These are phyloP conservation scores for Nidula niveotomentosa DNA, from an alignment of 1,284 basidiomycete species.

Conservation along the genomic window DNA sequence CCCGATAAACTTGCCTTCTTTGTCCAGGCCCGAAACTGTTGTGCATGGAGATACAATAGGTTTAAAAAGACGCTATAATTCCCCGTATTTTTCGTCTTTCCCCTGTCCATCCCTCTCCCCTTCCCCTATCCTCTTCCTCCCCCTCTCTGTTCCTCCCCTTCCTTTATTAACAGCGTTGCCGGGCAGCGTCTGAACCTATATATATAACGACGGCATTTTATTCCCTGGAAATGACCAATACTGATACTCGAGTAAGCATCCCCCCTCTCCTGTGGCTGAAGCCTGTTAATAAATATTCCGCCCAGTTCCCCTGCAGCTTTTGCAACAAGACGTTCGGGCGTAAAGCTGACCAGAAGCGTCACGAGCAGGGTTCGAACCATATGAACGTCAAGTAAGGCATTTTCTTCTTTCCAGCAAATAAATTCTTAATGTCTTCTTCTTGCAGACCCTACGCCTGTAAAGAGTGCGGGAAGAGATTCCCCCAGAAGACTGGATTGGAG, in stretches of 20 bases:
- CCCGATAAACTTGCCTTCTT: slow-evolving; percentile 2
- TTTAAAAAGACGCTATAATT: slow-evolving; percentile 14
- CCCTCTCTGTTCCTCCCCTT: slow-evolving; percentile 5
- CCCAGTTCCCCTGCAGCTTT: slow-evolving; percentile 27
- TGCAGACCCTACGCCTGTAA: slow-evolving; percentile 44
- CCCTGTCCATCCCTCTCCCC: no score
- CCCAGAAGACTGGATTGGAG: slow-evolving; percentile 53
- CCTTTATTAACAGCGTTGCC: slow-evolving; percentile 20
- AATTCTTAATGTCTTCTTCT: not conserved
- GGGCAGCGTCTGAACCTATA: slow-evolving; percentile 20
- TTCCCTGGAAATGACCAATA: not conserved
- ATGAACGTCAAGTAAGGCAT: slow-evolving; percentile 40
- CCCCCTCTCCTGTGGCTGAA: no score
- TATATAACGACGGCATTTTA: slow-evolving; percentile 2
- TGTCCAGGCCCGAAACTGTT: slow-evolving; percentile 13
- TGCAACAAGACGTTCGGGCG: slow-evolving; percentile 48
- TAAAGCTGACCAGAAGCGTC: slow-evolving; percentile 54
- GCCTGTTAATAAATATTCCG: not conserved
- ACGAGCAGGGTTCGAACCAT: slow-evolving; percentile 36
- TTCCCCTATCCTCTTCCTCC: not conserved
- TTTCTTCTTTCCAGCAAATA: not conserved
- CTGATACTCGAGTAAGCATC: no score
- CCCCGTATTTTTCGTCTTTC: not conserved
- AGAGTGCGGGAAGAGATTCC: slow-evolving; percentile 48
- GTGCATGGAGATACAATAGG: slow-evolving; percentile 5